A percentile compares a stretch with the other conserved stretches of the same genome.
Conservation (phyloP, 768 basidiomycete genomes). For the Kwoniella sp. region DNA sequence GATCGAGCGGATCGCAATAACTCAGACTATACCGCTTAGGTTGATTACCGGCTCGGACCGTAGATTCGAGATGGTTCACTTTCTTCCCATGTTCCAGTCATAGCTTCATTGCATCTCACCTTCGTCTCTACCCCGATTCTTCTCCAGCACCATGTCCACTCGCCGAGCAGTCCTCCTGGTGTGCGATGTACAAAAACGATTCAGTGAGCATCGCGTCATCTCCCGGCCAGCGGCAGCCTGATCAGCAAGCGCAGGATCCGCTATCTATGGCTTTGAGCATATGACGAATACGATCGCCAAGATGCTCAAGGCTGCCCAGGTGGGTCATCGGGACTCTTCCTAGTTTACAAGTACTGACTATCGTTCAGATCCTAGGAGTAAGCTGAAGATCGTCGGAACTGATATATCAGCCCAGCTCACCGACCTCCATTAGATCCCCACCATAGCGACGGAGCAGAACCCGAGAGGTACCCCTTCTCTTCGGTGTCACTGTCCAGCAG, state of each 20-base stretch:
- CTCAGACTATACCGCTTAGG: too few relatives aligned
- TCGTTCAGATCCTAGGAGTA: constrained; percentile 10
- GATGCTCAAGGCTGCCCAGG: constrained; percentile 71
- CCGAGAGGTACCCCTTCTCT: constrained; percentile 59
- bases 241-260: constrained; percentile 34
- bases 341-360: background rate
- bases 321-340: constrained; percentile 40
- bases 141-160: constrained; percentile 2
- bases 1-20: too few relatives aligned
- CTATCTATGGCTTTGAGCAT: constrained; percentile 67
- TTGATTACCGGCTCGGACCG: too few relatives aligned
- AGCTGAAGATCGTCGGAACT: background rate
- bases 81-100: too few relatives aligned
- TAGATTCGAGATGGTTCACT: too few relatives aligned
- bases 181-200: constrained; percentile 76
- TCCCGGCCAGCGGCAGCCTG: constrained; percentile 49
- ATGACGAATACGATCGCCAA: constrained; percentile 70
- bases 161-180: constrained; percentile 59
- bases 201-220: constrained; percentile 55
- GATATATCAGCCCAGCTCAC: background rate
- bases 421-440: constrained; percentile 63
- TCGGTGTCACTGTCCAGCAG: background rate
- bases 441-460: constrained; percentile 81
- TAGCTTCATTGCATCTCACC: too few relatives aligned
- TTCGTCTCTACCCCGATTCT: too few relatives aligned